Evolutionary conservation across 768 basidiomycete species (phyloP).

Genomic region (Favolaschia claudopus): DNA sequence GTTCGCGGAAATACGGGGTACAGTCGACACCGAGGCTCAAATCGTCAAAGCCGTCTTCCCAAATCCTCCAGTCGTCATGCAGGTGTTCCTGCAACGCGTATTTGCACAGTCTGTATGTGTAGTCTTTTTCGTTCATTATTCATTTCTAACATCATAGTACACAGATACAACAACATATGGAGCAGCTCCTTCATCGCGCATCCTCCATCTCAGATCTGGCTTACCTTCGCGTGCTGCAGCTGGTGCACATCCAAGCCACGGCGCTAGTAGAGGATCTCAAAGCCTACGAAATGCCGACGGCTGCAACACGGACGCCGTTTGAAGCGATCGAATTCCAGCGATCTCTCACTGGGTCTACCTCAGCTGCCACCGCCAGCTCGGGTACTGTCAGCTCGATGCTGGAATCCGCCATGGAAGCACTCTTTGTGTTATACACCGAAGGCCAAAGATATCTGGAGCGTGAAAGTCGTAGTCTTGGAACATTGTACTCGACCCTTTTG

Average conservation of each 20-base stretch:
- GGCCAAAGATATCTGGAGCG: constrained; percentile 91
- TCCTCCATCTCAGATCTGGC: constrained; percentile 84
- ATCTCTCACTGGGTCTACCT: constrained; percentile 55
- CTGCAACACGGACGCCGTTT: constrained; percentile 67
- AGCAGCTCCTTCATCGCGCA: constrained; percentile 82
- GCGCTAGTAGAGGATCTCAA: constrained; percentile 90
- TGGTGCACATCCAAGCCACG: constrained; percentile 83
- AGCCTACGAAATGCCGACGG: constrained; percentile 82
- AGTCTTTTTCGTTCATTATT: background rate
- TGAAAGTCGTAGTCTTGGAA: constrained; percentile 83
- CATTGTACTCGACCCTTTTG: constrained; percentile 79
- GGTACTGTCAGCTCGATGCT: constrained; percentile 83
- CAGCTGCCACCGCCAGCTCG: constrained; percentile 54
- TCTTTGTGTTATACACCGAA: constrained; percentile 94
- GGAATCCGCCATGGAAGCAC: constrained; percentile 95
- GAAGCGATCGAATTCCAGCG: constrained; percentile 69
- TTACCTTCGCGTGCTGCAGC: constrained; percentile 88
- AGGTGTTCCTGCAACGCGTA: constrained; percentile 95
- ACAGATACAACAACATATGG: constrained; percentile 97
- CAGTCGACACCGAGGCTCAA: constrained; percentile 94
- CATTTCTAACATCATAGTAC: background rate
- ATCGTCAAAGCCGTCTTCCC: constrained; percentile 99
- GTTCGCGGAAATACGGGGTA: constrained; percentile 86
- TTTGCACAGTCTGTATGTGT: constrained; percentile 92
- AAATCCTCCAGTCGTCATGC: constrained; percentile 95